Evolutionary conservation across 2,329 filamentous ascomycete genomes (phyloP).

Genomic region (Knoxdaviesia capensis): DNA sequence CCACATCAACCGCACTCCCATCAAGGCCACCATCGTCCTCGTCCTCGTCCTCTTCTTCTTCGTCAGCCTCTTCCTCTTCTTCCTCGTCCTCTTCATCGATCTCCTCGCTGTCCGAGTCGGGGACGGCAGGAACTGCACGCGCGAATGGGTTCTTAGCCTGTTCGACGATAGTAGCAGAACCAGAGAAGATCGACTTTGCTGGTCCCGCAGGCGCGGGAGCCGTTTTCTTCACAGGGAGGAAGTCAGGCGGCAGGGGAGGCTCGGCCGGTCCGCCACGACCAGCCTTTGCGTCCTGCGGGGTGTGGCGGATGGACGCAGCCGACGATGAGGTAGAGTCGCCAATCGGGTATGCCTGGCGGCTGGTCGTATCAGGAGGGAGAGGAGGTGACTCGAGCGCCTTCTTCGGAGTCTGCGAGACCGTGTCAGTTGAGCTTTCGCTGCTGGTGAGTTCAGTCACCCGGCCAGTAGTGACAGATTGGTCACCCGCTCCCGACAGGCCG

Average conservation of each 20-base stretch:
- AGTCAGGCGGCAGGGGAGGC: conserved; percentile 20
- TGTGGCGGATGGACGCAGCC: too few relatives aligned
- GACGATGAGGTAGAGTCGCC: conserved; percentile 25
- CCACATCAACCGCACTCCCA: conserved; percentile 43
- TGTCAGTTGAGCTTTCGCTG: too few relatives aligned
- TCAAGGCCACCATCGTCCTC: conserved; percentile 29
- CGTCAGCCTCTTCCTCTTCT: conserved; percentile 18
- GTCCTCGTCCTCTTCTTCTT: conserved; percentile 21
- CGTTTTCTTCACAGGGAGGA: conserved; percentile 7
- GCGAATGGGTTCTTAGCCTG: conserved; percentile 1
- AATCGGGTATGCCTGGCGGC: conserved; percentile 26
- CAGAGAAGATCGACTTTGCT: too few relatives aligned
- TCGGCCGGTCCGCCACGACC: conserved; percentile 12
- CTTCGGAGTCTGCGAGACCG: too few relatives aligned
- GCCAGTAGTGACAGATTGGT: too few relatives aligned
- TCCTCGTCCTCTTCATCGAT: conserved; percentile 18
- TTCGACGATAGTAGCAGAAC: not conserved
- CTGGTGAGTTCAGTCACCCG: too few relatives aligned
- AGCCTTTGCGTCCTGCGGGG: too few relatives aligned
- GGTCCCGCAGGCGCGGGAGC: too few relatives aligned
- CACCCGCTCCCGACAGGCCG: too few relatives aligned
- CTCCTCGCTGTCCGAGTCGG: conserved; percentile 13
- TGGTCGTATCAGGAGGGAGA: conserved; percentile 33
- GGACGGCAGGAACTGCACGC: conserved; percentile 13
- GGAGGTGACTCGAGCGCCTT: conserved; percentile 15